phyloP scores from a whole-genome alignment of 345 rosid genomes.

The Rhodamnia rubescens region DNA sequence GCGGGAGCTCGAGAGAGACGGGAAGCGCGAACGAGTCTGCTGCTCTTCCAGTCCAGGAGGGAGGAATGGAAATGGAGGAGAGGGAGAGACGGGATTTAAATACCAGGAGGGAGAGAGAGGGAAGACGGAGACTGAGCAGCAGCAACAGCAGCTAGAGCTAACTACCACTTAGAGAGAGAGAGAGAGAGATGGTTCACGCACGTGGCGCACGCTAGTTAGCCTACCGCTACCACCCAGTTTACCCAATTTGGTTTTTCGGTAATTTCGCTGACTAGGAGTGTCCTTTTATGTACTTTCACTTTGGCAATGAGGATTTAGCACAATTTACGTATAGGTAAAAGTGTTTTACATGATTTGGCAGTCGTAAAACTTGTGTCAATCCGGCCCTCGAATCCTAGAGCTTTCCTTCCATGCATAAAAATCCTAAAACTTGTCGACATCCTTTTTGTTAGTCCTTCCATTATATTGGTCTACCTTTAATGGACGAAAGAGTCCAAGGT shows the following conservation, averaged over 20 bases:
- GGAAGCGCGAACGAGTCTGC: background rate
- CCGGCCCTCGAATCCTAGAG: too few species aligned
- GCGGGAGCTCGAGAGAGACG: background rate
- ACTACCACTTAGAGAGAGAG: background rate
- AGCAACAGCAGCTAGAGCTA: background rate
- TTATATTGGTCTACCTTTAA: too few species aligned
- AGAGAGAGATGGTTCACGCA: background rate
- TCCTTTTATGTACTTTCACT: background rate
- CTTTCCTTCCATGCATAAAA: too few species aligned
- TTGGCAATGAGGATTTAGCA: too few species aligned
- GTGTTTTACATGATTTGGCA: too few species aligned
- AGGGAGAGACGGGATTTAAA: background rate
- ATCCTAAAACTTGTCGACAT: too few species aligned
- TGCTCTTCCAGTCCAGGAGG: background rate
- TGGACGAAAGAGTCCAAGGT: too few species aligned
- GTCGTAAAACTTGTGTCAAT: too few species aligned
- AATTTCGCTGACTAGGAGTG: background rate
- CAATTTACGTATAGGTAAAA: too few species aligned
- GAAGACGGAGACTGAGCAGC: background rate
- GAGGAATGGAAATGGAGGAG: background rate
- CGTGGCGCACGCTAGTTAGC: background rate
- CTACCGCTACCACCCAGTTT: background rate
- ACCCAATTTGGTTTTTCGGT: background rate
- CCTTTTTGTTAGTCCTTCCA: too few species aligned
- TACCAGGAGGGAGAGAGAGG: background rate